Percentiles rank a stretch among this genome's conserved stretches.
Evolutionary conservation across 1,284 basidiomycete species (phyloP).

Genomic region (Coniferiporia sulphurascens): DNA sequence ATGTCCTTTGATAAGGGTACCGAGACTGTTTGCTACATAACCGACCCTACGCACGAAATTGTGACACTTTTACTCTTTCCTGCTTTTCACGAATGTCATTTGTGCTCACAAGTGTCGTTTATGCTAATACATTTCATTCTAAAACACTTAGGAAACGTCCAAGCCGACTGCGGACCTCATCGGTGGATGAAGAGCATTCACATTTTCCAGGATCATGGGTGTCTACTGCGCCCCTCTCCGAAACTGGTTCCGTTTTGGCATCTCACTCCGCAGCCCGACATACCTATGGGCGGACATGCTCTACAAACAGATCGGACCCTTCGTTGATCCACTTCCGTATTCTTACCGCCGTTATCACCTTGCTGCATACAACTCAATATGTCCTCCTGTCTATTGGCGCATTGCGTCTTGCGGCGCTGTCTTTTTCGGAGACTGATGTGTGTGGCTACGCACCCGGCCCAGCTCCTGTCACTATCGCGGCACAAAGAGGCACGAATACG

Average conservation of each 20-base stretch:
- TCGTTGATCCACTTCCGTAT: background rate
- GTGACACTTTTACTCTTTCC: too few species aligned
- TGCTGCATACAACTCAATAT: background rate
- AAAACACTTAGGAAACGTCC: background rate
- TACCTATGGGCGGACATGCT: background rate
- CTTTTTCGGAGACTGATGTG: background rate
- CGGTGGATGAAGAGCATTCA: background rate
- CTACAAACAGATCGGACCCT: background rate
- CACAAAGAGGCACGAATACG: background rate
- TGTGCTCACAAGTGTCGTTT: background rate
- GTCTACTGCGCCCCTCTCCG: background rate
- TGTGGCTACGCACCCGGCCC: background rate
- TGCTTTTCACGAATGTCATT: too few species aligned
- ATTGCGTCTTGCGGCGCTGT: background rate
- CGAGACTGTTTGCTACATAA: too few species aligned
- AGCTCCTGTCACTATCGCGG: background rate
- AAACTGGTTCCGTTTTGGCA: background rate
- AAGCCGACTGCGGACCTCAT: background rate
- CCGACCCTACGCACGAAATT: too few species aligned
- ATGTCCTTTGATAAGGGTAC: too few species aligned
- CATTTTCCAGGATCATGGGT: background rate
- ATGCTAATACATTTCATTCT: background rate
- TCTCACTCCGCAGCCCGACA: background rate
- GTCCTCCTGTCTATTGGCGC: background rate
- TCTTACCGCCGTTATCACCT: background rate